A percentile compares a stretch with the other conserved stretches of the same genome.
Evolutionary conservation across 805 yeast genomes (phyloP).

Genomic region (Pichia phayaonensis): DNA sequence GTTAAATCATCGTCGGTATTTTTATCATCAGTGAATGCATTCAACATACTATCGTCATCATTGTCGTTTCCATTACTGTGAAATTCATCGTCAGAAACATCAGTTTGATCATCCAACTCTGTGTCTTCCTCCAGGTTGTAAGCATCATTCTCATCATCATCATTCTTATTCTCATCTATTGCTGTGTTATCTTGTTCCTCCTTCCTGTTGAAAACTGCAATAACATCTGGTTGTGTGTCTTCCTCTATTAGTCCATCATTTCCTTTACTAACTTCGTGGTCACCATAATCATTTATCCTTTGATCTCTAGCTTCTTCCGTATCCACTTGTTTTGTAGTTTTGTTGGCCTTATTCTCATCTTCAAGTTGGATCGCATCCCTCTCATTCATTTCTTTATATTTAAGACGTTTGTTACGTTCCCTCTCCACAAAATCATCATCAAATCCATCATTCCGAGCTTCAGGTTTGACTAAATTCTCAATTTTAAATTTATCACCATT

Average conservation of each 20-base stretch:
- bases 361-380: too few relatives aligned
- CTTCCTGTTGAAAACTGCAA: background rate
- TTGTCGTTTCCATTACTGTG: background rate
- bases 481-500: background rate
- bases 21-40: background rate
- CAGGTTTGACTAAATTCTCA: background rate
- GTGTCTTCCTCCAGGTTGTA: slow-evolving; percentile 4
- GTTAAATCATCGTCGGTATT: background rate
- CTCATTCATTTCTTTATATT: background rate
- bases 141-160: background rate
- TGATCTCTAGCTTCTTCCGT: background rate
- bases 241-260: background rate
- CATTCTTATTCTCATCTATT: background rate
- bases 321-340: background rate
- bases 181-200: background rate
- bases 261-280: background rate
- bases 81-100: background rate
- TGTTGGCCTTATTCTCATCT: background rate
- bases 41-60: background rate
- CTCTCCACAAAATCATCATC: background rate
- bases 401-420: slow-evolving; percentile 5
- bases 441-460: background rate
- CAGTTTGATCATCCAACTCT: slow-evolving; percentile 1
- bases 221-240: background rate
- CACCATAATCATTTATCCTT: background rate